These are phyloP conservation scores for Stipa capillata DNA, from an alignment of 176 grass and related monocot genomes.

Conservation along the genomic window DNA sequence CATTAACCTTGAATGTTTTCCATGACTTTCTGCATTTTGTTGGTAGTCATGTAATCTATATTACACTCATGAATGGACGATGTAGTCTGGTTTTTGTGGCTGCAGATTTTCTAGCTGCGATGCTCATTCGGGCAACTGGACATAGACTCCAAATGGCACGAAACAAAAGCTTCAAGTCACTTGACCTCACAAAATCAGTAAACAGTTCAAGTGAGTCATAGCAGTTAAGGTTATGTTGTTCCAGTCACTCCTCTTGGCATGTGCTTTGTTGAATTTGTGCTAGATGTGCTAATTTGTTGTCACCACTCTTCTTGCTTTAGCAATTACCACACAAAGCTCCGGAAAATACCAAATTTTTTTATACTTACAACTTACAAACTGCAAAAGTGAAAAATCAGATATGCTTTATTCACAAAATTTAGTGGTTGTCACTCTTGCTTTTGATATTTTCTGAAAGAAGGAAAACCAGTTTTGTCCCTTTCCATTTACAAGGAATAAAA, in stretches of 20 bases:
- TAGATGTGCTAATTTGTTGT: neutral
- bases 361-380: neutral
- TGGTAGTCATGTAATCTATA: neutral
- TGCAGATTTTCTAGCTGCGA: conserved; percentile 87
- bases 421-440: neutral
- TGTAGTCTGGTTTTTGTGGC: conserved; percentile 97
- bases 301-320: neutral
- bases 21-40: neutral
- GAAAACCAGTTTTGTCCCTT: neutral
- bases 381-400: neutral
- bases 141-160: conserved; percentile 53
- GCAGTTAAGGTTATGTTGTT: neutral
- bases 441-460: neutral
- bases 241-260: neutral
- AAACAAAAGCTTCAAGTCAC: conserved; percentile 47
- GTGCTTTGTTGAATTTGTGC: too few species aligned
- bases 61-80: conserved; percentile 50
- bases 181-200: conserved; percentile 49
- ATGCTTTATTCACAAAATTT: neutral
- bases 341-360: neutral
- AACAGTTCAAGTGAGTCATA: conserved; percentile 47
- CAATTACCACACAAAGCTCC: neutral
- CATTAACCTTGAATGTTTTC: neutral
- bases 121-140: conserved; percentile 78
- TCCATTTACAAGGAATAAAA: neutral